phyloP scores from a whole-genome alignment of 768 basidiomycete genomes.

The Rhodocollybia butyracea region DNA sequence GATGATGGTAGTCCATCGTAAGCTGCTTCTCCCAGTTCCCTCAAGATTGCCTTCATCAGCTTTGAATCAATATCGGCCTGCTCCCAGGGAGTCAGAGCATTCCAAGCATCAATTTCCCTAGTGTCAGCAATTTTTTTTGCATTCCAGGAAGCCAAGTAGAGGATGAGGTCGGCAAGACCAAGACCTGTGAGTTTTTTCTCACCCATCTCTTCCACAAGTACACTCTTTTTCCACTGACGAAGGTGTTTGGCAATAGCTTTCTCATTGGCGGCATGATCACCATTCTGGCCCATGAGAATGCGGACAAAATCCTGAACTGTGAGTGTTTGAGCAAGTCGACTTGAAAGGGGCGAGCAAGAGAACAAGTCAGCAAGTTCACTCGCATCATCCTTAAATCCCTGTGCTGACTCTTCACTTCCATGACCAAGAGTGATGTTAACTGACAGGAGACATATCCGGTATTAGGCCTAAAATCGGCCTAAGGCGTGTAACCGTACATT shows the following conservation, averaged over 20 bases:
- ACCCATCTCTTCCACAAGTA: constrained; percentile 6
- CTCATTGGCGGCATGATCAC: constrained; percentile 24
- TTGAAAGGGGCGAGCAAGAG: not conserved
- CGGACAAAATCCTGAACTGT: not conserved
- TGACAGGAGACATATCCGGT: not conserved
- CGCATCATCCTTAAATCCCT: constrained; percentile 10
- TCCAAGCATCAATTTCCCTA: constrained; percentile 18
- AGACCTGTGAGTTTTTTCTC: constrained; percentile 11
- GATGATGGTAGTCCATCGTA: no score
- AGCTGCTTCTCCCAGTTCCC: no score
- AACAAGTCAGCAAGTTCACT: constrained; percentile 8
- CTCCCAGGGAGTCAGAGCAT: constrained; percentile 13
- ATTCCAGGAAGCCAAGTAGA: constrained; percentile 5
- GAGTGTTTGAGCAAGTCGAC: not conserved
- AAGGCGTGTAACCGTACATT: no score
- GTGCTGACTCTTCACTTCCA: not conserved
- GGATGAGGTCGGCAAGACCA: not conserved
- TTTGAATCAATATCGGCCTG: no score
- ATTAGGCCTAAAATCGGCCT: no score
- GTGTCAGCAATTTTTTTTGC: constrained; percentile 4
- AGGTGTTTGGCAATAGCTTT: constrained; percentile 16
- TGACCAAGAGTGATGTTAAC: not conserved
- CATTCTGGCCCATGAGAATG: constrained; percentile 11
- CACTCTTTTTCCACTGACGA: constrained; percentile 3
- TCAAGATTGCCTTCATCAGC: no score